These are phyloP conservation scores for Russula ochroleuca DNA, from an alignment of 768 basidiomycete species.

Conservation along the genomic window DNA sequence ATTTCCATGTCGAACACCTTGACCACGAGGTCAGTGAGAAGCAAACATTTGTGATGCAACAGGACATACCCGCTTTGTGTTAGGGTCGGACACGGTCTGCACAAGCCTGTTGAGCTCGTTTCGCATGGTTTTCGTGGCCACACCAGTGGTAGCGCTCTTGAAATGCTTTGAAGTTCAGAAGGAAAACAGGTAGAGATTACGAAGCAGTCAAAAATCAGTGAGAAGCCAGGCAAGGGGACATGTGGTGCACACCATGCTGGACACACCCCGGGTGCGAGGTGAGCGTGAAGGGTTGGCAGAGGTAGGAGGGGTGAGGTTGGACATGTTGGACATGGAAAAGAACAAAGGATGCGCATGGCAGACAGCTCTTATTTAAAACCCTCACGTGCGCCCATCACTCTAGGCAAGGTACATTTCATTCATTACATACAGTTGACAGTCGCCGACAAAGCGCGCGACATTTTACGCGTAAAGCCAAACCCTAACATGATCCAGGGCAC, in stretches of 20 bases:
- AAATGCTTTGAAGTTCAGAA: slow-evolving; percentile 29
- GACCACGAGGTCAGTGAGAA: slow-evolving; percentile 23
- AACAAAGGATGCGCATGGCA: not conserved
- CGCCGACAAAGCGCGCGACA: not conserved
- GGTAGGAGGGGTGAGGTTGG: slow-evolving; percentile 11
- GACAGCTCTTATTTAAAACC: not conserved
- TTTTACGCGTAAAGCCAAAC: slow-evolving; percentile 12
- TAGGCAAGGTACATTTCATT: slow-evolving; percentile 2
- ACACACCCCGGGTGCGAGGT: slow-evolving; percentile 28
- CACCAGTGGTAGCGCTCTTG: slow-evolving; percentile 42
- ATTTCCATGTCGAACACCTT: slow-evolving; percentile 88
- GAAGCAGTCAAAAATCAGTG: not conserved
- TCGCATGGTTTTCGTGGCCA: slow-evolving; percentile 56
- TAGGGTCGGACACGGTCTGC: slow-evolving; percentile 51
- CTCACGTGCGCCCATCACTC: slow-evolving; percentile 7
- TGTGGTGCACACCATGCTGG: slow-evolving; percentile 25
- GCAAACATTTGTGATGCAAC: not conserved
- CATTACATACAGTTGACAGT: slow-evolving; percentile 2
- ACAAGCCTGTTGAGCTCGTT: slow-evolving; percentile 68
- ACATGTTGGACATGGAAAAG: slow-evolving; percentile 26
- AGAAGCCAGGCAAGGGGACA: not conserved
- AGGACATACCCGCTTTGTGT: slow-evolving; percentile 50
- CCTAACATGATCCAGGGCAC: slow-evolving; percentile 9
- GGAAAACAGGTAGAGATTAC: no score
- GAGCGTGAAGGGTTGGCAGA: not conserved